phyloP scores from a whole-genome alignment of 177 flowering plant genomes.

The Vitis hybrid region DNA sequence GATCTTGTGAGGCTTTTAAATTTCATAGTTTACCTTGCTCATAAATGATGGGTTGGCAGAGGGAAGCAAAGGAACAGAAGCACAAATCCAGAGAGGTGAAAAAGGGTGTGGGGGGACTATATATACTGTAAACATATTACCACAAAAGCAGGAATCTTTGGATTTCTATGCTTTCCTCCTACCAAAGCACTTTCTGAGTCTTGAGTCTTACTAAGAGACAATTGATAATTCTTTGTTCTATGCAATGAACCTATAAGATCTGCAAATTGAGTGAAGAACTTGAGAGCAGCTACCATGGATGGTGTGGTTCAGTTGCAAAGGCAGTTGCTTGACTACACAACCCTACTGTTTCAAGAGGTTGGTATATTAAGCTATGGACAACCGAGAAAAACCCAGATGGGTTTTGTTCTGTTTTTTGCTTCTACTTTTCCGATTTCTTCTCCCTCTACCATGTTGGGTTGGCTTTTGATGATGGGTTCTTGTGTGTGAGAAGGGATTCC shows the following conservation, averaged over 20 bases:
- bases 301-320: conserved; percentile 36
- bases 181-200: neutral
- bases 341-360: conserved; percentile 49
- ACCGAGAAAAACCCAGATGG: neutral
- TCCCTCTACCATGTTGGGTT: neutral
- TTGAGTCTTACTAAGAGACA: neutral
- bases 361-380: neutral
- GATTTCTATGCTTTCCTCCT: neutral
- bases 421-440: neutral
- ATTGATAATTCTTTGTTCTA: neutral
- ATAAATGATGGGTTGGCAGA: conserved; percentile 7
- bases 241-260: conserved; percentile 10
- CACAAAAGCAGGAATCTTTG: conserved; percentile 11
- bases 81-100: conserved; percentile 8
- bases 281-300: conserved; percentile 25
- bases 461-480: conserved; percentile 5
- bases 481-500: conserved; percentile 26
- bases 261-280: conserved; percentile 4
- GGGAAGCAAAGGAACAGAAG: neutral
- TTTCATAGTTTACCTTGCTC: neutral
- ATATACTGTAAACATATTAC: conserved; percentile 7
- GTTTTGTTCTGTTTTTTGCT: neutral
- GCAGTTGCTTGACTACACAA: conserved; percentile 39
- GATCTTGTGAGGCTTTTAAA: conserved; percentile 19
- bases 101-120: neutral